phyloP scores from a whole-genome alignment of 768 basidiomycete species.

The Mycena rebaudengoi region DNA sequence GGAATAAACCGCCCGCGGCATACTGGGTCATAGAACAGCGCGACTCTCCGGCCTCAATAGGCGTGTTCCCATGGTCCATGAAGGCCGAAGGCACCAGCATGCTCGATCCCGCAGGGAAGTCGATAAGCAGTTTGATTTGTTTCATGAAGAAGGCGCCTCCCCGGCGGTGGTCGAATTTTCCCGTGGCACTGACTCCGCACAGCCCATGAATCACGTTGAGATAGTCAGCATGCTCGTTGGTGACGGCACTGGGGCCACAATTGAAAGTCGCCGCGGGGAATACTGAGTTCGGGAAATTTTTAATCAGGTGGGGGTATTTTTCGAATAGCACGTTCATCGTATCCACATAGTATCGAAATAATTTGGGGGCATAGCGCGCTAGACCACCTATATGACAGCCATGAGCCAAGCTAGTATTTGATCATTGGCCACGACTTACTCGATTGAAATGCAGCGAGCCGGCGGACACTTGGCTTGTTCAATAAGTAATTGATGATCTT shows the following conservation, averaged over 20 bases:
- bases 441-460: not conserved
- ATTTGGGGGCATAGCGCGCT: not conserved
- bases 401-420: too few relatives aligned
- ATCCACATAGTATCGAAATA: not conserved
- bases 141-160: constrained; percentile 28
- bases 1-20: constrained; percentile 26
- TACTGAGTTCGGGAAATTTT: constrained; percentile 19
- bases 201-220: constrained; percentile 6
- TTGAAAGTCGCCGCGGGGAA: constrained; percentile 27
- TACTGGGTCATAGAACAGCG: constrained; percentile 29
- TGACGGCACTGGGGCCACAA: constrained; percentile 13
- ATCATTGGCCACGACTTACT: not conserved
- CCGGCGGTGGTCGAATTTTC: constrained; percentile 21
- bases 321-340: not conserved
- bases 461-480: not conserved
- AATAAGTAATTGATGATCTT: not conserved
- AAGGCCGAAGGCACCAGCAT: constrained; percentile 28
- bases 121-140: constrained; percentile 23
- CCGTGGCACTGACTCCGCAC: constrained; percentile 25
- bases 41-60: constrained; percentile 17
- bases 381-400: not conserved
- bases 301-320: not conserved
- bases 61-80: constrained; percentile 25
- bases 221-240: constrained; percentile 14
- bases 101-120: constrained; percentile 26